phyloP scores from a whole-genome alignment of 1,284 basidiomycete species.

The Papiliotrema nemorosa region DNA sequence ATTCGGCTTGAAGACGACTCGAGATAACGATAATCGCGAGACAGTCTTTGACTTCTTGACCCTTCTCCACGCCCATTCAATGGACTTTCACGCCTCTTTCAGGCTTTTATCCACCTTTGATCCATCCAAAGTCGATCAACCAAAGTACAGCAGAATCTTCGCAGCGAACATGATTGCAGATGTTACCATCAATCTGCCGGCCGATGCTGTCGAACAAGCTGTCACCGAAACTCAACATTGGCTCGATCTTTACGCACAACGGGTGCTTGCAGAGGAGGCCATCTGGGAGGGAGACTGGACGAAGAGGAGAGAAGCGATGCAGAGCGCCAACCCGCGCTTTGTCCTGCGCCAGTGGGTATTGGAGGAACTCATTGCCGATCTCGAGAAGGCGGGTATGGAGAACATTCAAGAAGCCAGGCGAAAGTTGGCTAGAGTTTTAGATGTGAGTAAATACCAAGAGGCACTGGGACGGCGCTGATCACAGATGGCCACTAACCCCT shows the following conservation, averaged over 20 bases:
- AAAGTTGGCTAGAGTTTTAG: constrained; percentile 22
- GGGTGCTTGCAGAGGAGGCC: constrained; percentile 31
- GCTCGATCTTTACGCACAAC: constrained; percentile 64
- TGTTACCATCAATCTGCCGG: constrained; percentile 51
- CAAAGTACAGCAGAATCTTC: constrained; percentile 51
- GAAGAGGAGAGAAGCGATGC: constrained; percentile 42
- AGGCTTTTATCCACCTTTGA: constrained; percentile 65
- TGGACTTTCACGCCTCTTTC: constrained; percentile 83
- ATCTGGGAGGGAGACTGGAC: constrained; percentile 21
- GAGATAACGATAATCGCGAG: constrained; percentile 58
- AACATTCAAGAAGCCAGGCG: constrained; percentile 23
- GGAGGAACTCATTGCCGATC: constrained; percentile 70
- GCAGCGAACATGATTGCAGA: constrained; percentile 55
- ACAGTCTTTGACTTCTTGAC: constrained; percentile 62
- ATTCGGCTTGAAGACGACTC: constrained; percentile 62
- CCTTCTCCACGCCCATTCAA: constrained; percentile 63
- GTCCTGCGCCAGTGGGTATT: constrained; percentile 88
- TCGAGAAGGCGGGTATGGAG: constrained; percentile 61
- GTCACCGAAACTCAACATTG: constrained; percentile 59
- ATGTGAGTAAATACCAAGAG: constrained; percentile 14
- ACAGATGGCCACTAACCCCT: constrained; percentile 65
- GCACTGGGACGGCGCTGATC: background rate
- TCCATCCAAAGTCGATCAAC: constrained; percentile 46
- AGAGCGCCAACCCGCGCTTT: constrained; percentile 73
- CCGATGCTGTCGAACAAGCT: constrained; percentile 52